phyloP scores from a whole-genome alignment of 441 rosid species.

The Adansonia madagascariensis region DNA sequence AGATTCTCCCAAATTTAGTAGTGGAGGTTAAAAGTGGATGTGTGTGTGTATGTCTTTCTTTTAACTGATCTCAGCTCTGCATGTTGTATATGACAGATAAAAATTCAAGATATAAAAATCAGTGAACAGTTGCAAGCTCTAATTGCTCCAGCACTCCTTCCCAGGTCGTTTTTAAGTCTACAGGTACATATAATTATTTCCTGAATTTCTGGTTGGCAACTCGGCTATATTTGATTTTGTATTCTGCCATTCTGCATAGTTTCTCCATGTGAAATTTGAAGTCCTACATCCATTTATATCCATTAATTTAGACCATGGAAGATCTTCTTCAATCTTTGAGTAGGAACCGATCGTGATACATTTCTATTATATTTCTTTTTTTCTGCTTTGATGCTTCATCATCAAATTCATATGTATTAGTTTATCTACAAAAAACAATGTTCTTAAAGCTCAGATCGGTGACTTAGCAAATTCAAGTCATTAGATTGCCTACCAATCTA shows the following conservation, averaged over 20 bases:
- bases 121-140: constrained; percentile 79
- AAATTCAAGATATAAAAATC: constrained; percentile 74
- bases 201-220: constrained; percentile 12
- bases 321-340: constrained; percentile 21
- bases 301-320: constrained; percentile 19
- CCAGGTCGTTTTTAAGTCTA: constrained; percentile 76
- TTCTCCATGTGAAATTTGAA: constrained; percentile 2
- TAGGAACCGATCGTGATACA: not conserved
- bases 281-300: not conserved
- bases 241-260: not conserved
- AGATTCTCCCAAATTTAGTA: not conserved
- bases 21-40: not conserved
- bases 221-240: constrained; percentile 22
- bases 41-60: not conserved
- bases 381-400: not conserved
- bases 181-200: constrained; percentile 52
- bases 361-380: not conserved
- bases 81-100: constrained; percentile 53
- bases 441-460: not conserved
- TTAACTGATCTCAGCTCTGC: constrained; percentile 21
- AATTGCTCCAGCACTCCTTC: constrained; percentile 85
- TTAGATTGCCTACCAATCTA: not conserved
- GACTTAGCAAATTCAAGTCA: not conserved
- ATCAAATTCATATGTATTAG: not conserved
- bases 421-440: not conserved